phyloP scores from a whole-genome alignment of 495 filamentous ascomycete species.

The Elasticomyces elasticus region DNA sequence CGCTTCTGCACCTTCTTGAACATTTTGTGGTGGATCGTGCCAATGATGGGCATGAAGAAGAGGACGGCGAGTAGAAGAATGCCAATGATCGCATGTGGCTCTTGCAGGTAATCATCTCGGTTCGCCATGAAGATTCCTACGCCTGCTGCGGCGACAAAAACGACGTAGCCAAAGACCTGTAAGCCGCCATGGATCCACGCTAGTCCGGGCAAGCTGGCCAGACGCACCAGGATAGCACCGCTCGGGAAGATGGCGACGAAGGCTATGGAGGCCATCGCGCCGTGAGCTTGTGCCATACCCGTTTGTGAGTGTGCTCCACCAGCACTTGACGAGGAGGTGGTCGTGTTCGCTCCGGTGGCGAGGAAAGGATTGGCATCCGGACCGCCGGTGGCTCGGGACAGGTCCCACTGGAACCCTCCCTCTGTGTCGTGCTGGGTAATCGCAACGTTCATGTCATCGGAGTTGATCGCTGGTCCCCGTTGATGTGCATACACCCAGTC shows the following conservation, averaged over 20 bases:
- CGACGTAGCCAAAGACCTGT: conserved; percentile 19
- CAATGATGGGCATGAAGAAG: conserved; percentile 31
- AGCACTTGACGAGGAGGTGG: no score
- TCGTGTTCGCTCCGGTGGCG: neutral
- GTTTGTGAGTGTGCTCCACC: neutral
- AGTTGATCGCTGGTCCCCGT: conserved; percentile 46
- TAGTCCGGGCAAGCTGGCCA: conserved; percentile 7
- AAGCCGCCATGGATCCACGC: conserved; percentile 22
- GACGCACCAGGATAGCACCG: conserved; percentile 24
- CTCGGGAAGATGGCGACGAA: conserved; percentile 26
- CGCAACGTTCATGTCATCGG: conserved; percentile 36
- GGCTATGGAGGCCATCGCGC: conserved; percentile 16
- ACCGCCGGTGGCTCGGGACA: conserved; percentile 45
- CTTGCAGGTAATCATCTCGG: conserved; percentile 12
- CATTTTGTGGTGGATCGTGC: conserved; percentile 26
- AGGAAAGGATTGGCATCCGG: conserved; percentile 54
- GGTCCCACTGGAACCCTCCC: conserved; percentile 45
- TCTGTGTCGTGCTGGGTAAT: conserved; percentile 52
- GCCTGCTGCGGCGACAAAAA: conserved; percentile 22
- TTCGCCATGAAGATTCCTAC: conserved; percentile 19
- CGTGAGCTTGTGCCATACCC: conserved; percentile 17
- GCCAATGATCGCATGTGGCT: conserved; percentile 30
- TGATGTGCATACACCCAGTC: conserved; percentile 61
- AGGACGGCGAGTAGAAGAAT: conserved; percentile 29
- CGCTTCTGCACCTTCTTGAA: conserved; percentile 29